Conservation (phyloP, 225 moss, liverwort and hornwort genomes). For the Takakia lepidozioides region DNA sequence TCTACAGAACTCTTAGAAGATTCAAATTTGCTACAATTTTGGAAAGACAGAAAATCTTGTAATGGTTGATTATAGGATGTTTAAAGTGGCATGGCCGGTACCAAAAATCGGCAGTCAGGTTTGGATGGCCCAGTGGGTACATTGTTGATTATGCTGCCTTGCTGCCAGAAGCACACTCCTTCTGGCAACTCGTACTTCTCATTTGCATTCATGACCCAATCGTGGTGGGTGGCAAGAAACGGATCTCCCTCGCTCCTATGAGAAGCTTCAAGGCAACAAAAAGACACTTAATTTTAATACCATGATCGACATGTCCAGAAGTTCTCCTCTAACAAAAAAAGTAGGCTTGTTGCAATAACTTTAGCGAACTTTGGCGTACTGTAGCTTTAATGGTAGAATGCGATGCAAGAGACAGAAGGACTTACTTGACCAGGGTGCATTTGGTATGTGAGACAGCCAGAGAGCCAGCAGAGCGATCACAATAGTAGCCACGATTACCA, state of each 20-base stretch:
- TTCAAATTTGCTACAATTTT: no score
- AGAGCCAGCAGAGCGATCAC: slow-evolving; percentile 24
- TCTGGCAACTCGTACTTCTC: slow-evolving; percentile 27
- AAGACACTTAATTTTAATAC: background rate
- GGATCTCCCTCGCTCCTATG: slow-evolving; percentile 8
- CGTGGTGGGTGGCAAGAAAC: slow-evolving; percentile 28
- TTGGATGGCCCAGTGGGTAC: slow-evolving; percentile 39
- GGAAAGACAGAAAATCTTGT: no score
- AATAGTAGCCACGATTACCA: slow-evolving; percentile 11
- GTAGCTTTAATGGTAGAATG: background rate
- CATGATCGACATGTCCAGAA: background rate
- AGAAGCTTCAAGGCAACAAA: slow-evolving; percentile 14
- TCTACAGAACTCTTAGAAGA: no score
- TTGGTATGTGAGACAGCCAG: slow-evolving; percentile 20
- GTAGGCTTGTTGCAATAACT: background rate
- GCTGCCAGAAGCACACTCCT: slow-evolving; percentile 51
- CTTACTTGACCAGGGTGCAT: slow-evolving; percentile 34
- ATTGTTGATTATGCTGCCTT: slow-evolving; percentile 43
- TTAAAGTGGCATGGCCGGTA: no score
- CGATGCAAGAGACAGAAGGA: background rate
- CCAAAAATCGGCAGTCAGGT: slow-evolving; percentile 44
- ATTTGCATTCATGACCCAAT: slow-evolving; percentile 27
- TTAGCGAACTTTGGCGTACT: background rate
- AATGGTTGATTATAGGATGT: no score
- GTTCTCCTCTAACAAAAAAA: background rate